Evolutionary conservation across 148 eudicot species (phyloP), one percentile per base, ranked within the genome.

Genomic region (Cornus controversa): DNA sequence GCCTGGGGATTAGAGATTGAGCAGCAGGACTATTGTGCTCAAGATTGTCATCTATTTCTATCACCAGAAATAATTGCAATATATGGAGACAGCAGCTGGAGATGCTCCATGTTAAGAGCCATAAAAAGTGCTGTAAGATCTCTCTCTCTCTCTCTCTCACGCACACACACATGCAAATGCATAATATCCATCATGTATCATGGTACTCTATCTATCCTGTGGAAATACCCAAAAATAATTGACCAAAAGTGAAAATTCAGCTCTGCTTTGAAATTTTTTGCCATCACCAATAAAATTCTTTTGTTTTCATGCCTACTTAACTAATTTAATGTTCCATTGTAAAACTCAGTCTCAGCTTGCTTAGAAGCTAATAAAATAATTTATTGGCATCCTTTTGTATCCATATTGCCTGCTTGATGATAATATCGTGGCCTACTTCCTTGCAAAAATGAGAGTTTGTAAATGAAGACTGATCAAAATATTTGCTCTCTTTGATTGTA

Each of bases 21-120:
- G 58, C 53, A 69, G 25, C 1, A 23, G 71, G 82, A 77, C 24
- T 14, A 29, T 40, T n/a, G 54, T 69, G 66, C 64, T 67, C 79
- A 66, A 79, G 79, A 80, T 76, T 64, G 79, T 82, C 90, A 86
- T 70, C 82, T 94, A 67, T 47, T 69, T 71, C 73, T 92, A 31
- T 79, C 92, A 8, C 95, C 97, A 42, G 98, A 94, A 85, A 85
- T 87, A 82, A 81, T 86, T 81, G 98, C 92, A 71, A 83, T 90
- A 25, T 94, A 94, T 81, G 91, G 93, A 73, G 88, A 91, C 71
- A 77, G 66, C 69, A 66, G 75, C 60, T 94, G 98, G 97, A 91
- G 97, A 79, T 70, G 63, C 45, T 83, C 84, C 75, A 82, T 92
- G 81, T 69, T 91, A 65, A 78, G 84, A 66, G 92, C 91, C 64